A percentile compares a stretch with the other conserved stretches of the same genome.
Evolutionary conservation across 441 rosid genomes (phyloP).

Genomic region (Dalechampia spathulata): DNA sequence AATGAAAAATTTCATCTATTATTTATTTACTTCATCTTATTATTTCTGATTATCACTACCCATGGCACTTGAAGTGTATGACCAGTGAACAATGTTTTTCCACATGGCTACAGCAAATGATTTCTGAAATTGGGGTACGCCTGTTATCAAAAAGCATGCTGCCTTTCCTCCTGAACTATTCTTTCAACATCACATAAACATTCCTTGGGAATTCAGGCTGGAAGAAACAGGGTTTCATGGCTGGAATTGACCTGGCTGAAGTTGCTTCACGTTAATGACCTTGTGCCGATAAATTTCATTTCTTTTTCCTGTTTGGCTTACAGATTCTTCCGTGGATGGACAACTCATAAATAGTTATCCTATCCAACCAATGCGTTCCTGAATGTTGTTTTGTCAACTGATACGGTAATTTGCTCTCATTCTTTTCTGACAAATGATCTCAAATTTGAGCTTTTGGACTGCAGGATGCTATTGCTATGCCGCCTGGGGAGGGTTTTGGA

Average conservation of each 20-base stretch:
- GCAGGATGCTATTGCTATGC: slow-evolving; percentile 39
- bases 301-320: too few species aligned
- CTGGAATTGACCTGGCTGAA: slow-evolving; percentile 8
- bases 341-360: too few species aligned
- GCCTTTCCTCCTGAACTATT: not conserved
- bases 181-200: not conserved
- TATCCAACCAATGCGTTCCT: slow-evolving; percentile 36
- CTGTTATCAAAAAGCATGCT: too few species aligned
- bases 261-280: too few species aligned
- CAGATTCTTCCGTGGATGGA: too few species aligned
- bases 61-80: too few species aligned
- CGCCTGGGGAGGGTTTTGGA: too few species aligned
- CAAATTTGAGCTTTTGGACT: slow-evolving; percentile 24
- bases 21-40: not conserved
- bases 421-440: slow-evolving; percentile 43
- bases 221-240: not conserved
- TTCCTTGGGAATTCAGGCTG: not conserved
- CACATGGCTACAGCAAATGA: too few species aligned
- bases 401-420: slow-evolving; percentile 44
- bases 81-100: too few species aligned
- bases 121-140: too few species aligned
- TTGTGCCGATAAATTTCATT: too few species aligned
- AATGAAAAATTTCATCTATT: slow-evolving; percentile 16
- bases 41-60: too few species aligned
- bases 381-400: slow-evolving; percentile 43